These are phyloP conservation scores for Manihot esculenta DNA, from an alignment of 441 rosid species.

Conservation along the genomic window DNA sequence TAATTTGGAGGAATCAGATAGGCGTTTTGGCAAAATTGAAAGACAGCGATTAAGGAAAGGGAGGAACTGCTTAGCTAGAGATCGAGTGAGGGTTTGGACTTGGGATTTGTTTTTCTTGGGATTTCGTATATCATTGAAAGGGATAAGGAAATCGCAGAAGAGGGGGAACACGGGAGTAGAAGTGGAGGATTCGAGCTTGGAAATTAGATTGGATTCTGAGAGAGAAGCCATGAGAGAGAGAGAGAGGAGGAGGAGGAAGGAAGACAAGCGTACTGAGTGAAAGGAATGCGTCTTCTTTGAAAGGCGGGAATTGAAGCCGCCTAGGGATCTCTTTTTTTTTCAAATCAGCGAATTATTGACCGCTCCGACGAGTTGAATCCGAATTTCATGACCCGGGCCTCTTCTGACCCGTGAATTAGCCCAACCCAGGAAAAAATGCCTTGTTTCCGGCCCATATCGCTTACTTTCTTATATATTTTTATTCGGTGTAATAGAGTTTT, in stretches of 20 bases:
- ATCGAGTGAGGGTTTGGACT: conserved; percentile 26
- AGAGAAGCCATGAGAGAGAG: conserved; percentile 30
- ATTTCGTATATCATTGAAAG: conserved; percentile 25
- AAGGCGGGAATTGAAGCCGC: conserved; percentile 16
- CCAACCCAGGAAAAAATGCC: no score
- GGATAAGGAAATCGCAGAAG: conserved; percentile 31
- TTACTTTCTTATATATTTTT: no score
- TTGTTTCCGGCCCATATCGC: no score
- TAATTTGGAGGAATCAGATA: conserved; percentile 27
- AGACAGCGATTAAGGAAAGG: conserved; percentile 46
- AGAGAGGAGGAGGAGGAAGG: neutral
- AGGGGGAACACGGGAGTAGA: conserved; percentile 26
- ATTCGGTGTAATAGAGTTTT: no score
- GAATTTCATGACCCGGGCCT: no score
- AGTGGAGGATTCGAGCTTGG: conserved; percentile 34
- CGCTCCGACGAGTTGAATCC: no score
- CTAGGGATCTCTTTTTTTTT: neutral
- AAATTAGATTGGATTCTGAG: conserved; percentile 25
- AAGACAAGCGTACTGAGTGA: neutral
- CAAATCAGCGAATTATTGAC: neutral
- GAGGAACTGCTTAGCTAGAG: conserved; percentile 45
- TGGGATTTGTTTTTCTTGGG: conserved; percentile 11
- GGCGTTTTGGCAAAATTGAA: conserved; percentile 39
- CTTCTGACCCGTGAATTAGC: no score
- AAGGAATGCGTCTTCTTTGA: neutral